Evolutionary conservation across 73 alveolate species (phyloP).

Genomic region (Paramecium sexaurelia): DNA sequence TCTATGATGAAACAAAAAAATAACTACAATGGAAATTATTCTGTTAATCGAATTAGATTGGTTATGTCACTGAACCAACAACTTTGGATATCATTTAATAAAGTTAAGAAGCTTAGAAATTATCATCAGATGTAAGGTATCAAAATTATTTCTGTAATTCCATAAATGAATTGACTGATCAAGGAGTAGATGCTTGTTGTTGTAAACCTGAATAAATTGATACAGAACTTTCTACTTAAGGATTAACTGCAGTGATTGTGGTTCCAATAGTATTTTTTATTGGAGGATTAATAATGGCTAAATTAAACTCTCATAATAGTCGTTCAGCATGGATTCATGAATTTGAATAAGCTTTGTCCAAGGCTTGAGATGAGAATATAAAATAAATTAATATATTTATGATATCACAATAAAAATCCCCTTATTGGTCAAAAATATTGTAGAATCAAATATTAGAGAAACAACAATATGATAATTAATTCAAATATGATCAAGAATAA

Average conservation of each 20-base stretch:
- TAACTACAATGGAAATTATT: not conserved
- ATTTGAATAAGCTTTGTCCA: not conserved
- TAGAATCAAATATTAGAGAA: not conserved
- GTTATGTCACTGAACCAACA: not conserved
- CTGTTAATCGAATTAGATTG: not conserved
- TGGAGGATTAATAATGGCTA: slow-evolving; percentile 43
- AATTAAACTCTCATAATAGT: slow-evolving; percentile 45
- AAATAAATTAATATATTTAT: not conserved
- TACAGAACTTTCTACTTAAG: not conserved
- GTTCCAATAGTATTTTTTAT: slow-evolving; percentile 38
- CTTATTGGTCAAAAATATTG: not conserved
- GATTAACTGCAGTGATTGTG: slow-evolving; percentile 28
- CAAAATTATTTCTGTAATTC: not conserved
- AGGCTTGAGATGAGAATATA: not conserved
- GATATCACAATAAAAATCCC: not conserved
- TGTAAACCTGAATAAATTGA: not conserved
- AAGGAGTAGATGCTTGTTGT: not conserved
- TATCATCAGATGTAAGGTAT: not conserved
- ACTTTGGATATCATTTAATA: not conserved
- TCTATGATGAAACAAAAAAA: not conserved
- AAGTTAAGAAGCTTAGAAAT: not conserved
- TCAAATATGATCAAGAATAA: not conserved
- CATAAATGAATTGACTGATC: not conserved
- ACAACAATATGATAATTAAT: not conserved
- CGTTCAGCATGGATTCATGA: slow-evolving; percentile 27